These are phyloP conservation scores for Fennellomyces sp. DNA, from an alignment of 371 early-diverging fungal genomes.

Conservation along the genomic window DNA sequence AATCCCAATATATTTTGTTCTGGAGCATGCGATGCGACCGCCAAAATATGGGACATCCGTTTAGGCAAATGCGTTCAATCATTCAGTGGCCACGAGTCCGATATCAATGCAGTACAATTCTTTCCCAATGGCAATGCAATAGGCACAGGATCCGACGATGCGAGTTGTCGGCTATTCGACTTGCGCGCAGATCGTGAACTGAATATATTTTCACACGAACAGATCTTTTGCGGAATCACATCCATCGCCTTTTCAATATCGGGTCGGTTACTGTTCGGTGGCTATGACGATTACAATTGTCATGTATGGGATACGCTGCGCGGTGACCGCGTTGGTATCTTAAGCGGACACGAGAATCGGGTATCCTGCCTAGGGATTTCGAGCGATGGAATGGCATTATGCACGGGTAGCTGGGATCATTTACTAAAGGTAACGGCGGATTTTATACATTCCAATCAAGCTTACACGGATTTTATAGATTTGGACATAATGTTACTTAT, in stretches of 20 bases:
- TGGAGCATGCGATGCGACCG: constrained; percentile 95
- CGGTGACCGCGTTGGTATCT: constrained; percentile 89
- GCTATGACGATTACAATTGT: constrained; percentile 97
- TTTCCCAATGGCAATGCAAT: constrained; percentile 97
- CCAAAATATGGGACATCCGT: constrained; percentile 97
- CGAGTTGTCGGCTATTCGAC: constrained; percentile 93
- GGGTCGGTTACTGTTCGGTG: constrained; percentile 94
- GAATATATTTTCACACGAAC: constrained; percentile 93
- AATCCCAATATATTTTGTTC: constrained; percentile 94
- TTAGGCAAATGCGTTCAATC: constrained; percentile 92
- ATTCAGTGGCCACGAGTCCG: constrained; percentile 95
- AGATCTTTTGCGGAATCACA: constrained; percentile 95
- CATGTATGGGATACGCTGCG: constrained; percentile 97
- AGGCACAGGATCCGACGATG: constrained; percentile 95
- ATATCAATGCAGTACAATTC: constrained; percentile 96
- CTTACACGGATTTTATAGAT: background rate
- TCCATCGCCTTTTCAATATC: constrained; percentile 93
- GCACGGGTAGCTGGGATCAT: constrained; percentile 96
- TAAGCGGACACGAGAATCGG: constrained; percentile 93
- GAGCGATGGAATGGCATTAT: constrained; percentile 93
- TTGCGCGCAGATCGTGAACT: constrained; percentile 94
- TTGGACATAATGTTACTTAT: background rate
- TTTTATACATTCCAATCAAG: background rate
- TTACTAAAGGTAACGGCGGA: constrained; percentile 75
- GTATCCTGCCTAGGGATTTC: constrained; percentile 94